phyloP scores from a whole-genome alignment of 257 asterid species.

The Cynanchum wilfordii region DNA sequence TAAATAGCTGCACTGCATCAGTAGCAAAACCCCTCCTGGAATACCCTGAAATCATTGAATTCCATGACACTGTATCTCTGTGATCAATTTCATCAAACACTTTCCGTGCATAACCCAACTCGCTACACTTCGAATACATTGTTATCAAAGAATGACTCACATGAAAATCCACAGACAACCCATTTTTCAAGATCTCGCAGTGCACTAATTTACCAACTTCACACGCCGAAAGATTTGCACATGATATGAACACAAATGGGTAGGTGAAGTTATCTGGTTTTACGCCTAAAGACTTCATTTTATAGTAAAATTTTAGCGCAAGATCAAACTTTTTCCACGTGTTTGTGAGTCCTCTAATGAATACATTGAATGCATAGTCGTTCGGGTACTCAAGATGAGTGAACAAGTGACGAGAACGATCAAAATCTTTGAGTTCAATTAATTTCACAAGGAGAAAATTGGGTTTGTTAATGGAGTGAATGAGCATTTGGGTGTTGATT shows the following conservation, averaged over 20 bases:
- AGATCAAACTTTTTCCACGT: slow-evolving; percentile 62
- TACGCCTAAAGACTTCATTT: slow-evolving; percentile 50
- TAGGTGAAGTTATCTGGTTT: slow-evolving; percentile 76
- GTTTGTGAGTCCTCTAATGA: slow-evolving; percentile 74
- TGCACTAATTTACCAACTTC: slow-evolving; percentile 47
- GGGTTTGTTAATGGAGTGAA: slow-evolving; percentile 57
- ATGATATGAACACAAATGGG: slow-evolving; percentile 76
- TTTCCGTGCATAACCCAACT: slow-evolving; percentile 45
- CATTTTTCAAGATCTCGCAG: slow-evolving; percentile 58
- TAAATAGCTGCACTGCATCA: slow-evolving; percentile 72
- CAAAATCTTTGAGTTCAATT: slow-evolving; percentile 51
- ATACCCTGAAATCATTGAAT: slow-evolving; percentile 77
- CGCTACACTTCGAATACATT: slow-evolving; percentile 57
- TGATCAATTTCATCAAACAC: slow-evolving; percentile 72
- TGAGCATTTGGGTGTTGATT: slow-evolving; percentile 63
- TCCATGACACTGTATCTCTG: slow-evolving; percentile 83
- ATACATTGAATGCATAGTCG: slow-evolving; percentile 65
- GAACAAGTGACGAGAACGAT: slow-evolving; percentile 47
- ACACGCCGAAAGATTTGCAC: slow-evolving; percentile 48
- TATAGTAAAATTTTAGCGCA: slow-evolving; percentile 42
- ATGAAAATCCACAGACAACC: slow-evolving; percentile 59
- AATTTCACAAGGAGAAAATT: slow-evolving; percentile 59
- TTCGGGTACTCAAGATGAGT: slow-evolving; percentile 45
- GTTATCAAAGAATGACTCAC: slow-evolving; percentile 73
- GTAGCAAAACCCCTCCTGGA: slow-evolving; percentile 52